Evolutionary conservation across 805 yeast species (phyloP), one percentile per base, ranked within the genome.

Genomic region (Kodamaea restingae): DNA sequence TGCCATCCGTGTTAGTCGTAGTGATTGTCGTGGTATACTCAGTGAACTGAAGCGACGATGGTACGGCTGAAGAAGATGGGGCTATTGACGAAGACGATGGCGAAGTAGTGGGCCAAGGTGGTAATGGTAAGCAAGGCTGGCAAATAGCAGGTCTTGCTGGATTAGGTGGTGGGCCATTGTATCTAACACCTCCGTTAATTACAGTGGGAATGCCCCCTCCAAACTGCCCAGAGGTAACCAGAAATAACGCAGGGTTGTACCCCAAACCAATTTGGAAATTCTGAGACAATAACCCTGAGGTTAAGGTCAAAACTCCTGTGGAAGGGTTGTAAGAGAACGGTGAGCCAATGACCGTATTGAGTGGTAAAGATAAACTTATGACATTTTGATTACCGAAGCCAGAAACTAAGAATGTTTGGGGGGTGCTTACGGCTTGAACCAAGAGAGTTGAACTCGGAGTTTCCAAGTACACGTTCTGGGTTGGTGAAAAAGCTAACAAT

Each of bases 381-480:
- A 47, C 40, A 39, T 58, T 58, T 11, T 58, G 56, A 35, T 47
- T 46, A 38, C 63, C 63, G 43, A 47, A 58, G 12, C 61, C 61
- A 18, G 52, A 51, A 36, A 58, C 58, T 1, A 46, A 48, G 41
- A 45, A 48, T 18, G 54, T 45, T 42, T 52, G 55, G 4, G 42
- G 27, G 12, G 37, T 32, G 32, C 45, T 46, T 32, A 48, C 44
- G 28, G 56, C 52, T 27, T 47, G 42, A 14, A 42, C 51, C 26
- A 39, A 24, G 8, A 48, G 22, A 12, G 36, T 11, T 5, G 50
- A 39, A 2, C 39, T 12, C 1, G 38, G 9, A 14, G 43, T 27
- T 15, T 35, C 32, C 25, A 47, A 32, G 38, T 45, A 42, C 18
- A 49, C 29, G 22, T 45, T 49, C 24, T 47, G 51, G 11, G 30